Base-by-base conservation (phyloP, 768 basidiomycete genomes). In the Lepiota brunneoincarnata region DNA sequence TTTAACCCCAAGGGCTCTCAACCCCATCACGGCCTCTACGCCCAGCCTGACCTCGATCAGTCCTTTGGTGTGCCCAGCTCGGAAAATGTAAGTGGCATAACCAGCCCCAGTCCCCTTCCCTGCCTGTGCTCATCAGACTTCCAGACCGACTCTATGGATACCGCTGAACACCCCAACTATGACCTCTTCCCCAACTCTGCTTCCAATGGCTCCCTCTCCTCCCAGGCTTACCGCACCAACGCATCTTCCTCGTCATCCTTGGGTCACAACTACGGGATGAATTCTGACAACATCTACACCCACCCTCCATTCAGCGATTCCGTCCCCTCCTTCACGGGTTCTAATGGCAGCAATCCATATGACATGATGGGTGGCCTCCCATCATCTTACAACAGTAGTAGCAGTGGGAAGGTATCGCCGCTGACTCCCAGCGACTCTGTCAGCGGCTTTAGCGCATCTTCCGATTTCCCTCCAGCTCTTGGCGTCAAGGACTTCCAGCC, bases 371-470 rank as follows among this genome's bases (percentile, higher is more conserved):
- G 73, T 66, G 80, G 79, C 58, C 71, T 86, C 18, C 74, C 83
- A 1, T 84, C 84, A 2, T 85, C 83, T 14, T 82, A 84, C 70
- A 54, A 48, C 38, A 54, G 52, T 12, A 48, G 38, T 21, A 78
- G 76, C 72, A 84, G 82, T 55, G 87, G 87, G 58, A 90, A 89
- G 68, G 85, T 84, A 46, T 89, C 89, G 17, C 87, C 89, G 0
- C 74, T 89, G 40, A 86, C 86, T 11, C 87, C 87, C 31, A 84
- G 69, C 61, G 88, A 89, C 67, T 72, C 82, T 39, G 79, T 83
- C 56, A 70, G 73, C 54, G 74, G 75, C 45, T 72, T 89, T 6
- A 84, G 83, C 60, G 80, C 79, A 57, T 67, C 79, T 4, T 71
- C 79, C 14, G 74, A 67, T 6, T 87, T 84, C 62, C 72, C 83